A percentile compares a stretch with the other conserved stretches of the same genome.
phyloP scores from a whole-genome alignment of 83 land plant species.

The Isoetes engelmannii region DNA sequence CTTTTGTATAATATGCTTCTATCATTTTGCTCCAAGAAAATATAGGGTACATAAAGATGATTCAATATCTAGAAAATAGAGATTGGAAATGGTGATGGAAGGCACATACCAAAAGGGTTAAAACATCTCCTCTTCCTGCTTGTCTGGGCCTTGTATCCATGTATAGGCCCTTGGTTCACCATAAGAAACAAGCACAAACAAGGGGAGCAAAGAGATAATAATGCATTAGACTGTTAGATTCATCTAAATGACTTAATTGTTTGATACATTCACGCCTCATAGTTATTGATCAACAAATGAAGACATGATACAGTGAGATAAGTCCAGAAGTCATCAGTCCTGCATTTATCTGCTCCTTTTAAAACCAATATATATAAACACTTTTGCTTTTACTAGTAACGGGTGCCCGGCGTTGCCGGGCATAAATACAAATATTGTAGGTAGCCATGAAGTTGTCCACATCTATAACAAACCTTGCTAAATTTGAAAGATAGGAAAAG shows the following conservation, averaged over 20 bases:
- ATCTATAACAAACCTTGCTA: too few relatives aligned
- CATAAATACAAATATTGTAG: too few relatives aligned
- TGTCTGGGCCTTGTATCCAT: constrained; percentile 37
- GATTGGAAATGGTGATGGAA: background rate
- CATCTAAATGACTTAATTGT: too few relatives aligned
- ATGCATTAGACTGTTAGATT: too few relatives aligned
- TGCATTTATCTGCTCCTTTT: constrained; percentile 42
- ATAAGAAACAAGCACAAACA: constrained; percentile 19
- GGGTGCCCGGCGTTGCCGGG: too few relatives aligned
- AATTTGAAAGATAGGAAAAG: too few relatives aligned
- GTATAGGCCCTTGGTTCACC: constrained; percentile 38
- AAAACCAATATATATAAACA: too few relatives aligned
- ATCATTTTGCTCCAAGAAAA: too few relatives aligned
- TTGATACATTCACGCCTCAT: constrained; percentile 39
- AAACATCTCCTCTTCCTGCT: constrained; percentile 41
- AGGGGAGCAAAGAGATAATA: too few relatives aligned
- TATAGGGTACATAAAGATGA: background rate
- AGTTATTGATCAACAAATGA: constrained; percentile 42
- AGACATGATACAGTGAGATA: constrained; percentile 33
- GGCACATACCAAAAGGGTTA: constrained; percentile 34
- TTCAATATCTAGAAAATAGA: background rate
- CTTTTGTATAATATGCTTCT: too few relatives aligned
- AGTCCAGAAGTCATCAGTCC: constrained; percentile 33
- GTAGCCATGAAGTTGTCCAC: too few relatives aligned
- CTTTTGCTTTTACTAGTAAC: too few relatives aligned